These are phyloP conservation scores for Hymenoscyphus fructigenus DNA, from an alignment of 2,329 filamentous ascomycete genomes.

Conservation along the genomic window DNA sequence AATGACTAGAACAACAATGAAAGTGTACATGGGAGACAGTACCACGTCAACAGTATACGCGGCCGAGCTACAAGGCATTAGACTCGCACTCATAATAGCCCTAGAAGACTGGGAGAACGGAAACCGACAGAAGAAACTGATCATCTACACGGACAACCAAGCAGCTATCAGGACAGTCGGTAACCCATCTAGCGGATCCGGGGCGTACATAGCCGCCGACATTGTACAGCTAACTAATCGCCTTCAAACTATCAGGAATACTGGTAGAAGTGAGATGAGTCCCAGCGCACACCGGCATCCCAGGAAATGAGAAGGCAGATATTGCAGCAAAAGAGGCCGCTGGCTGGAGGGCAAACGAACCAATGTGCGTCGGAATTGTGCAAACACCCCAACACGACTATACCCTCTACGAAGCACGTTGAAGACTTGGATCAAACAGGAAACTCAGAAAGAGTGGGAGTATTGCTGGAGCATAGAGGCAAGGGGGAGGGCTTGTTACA, in stretches of 20 bases:
- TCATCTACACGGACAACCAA: slow-evolving; percentile 27
- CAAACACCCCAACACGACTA: too few relatives aligned
- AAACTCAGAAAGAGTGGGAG: too few relatives aligned
- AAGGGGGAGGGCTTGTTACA: too few relatives aligned
- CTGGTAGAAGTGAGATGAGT: slow-evolving; percentile 24
- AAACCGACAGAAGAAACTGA: not conserved
- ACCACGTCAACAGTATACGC: slow-evolving; percentile 34
- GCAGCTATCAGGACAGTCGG: slow-evolving; percentile 35
- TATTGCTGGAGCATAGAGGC: too few relatives aligned
- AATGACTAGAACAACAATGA: slow-evolving; percentile 16
- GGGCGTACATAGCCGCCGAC: slow-evolving; percentile 34
- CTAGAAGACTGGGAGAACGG: slow-evolving; percentile 20
- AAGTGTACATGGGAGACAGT: slow-evolving; percentile 32
- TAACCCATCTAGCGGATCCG: slow-evolving; percentile 32
- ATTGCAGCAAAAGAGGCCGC: slow-evolving; percentile 23
- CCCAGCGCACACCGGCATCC: slow-evolving; percentile 21
- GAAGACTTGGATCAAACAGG: too few relatives aligned
- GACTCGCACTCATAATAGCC: slow-evolving; percentile 32
- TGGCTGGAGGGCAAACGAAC: too few relatives aligned
- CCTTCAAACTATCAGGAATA: too few relatives aligned
- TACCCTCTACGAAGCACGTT: too few relatives aligned
- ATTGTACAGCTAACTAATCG: slow-evolving; percentile 25
- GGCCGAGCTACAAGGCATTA: slow-evolving; percentile 33
- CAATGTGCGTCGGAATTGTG: too few relatives aligned
- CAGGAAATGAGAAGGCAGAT: slow-evolving; percentile 25